Percentiles rank a stretch among this genome's conserved stretches.
phyloP scores from a whole-genome alignment of 257 asterid genomes.

The Nicotiana noctiflora region DNA sequence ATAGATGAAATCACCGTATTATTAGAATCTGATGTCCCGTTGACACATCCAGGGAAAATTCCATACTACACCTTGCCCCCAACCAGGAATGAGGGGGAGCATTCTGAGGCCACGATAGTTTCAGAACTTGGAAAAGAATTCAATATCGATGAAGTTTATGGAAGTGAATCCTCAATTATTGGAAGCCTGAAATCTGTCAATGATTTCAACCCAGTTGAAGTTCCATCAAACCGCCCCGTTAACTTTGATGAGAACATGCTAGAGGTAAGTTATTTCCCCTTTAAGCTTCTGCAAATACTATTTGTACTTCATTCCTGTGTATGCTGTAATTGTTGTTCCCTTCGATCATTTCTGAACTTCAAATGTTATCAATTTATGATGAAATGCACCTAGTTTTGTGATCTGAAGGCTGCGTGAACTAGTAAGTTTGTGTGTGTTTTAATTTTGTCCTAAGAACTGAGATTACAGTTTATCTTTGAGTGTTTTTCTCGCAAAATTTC shows the following conservation, averaged over 20 bases:
- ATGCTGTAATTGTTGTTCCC: neutral
- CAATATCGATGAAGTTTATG: constrained; percentile 78
- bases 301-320: neutral
- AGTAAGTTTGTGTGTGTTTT: neutral
- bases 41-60: constrained; percentile 63
- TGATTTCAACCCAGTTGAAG: constrained; percentile 72
- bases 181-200: constrained; percentile 82
- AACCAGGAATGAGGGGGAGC: constrained; percentile 47
- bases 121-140: constrained; percentile 77
- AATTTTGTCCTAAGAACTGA: neutral
- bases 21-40: neutral
- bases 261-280: constrained; percentile 46
- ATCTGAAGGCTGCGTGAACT: neutral
- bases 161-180: constrained; percentile 67
- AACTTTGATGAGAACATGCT: constrained; percentile 55
- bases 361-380: neutral
- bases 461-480: neutral
- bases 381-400: neutral
- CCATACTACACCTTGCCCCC: constrained; percentile 90
- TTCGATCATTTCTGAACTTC: neutral
- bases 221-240: constrained; percentile 59
- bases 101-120: constrained; percentile 65
- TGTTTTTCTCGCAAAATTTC: neutral
- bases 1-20: neutral
- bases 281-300: neutral